These are phyloP conservation scores for Penicillium cataractarum DNA, from an alignment of 495 filamentous ascomycete genomes.

Conservation along the genomic window DNA sequence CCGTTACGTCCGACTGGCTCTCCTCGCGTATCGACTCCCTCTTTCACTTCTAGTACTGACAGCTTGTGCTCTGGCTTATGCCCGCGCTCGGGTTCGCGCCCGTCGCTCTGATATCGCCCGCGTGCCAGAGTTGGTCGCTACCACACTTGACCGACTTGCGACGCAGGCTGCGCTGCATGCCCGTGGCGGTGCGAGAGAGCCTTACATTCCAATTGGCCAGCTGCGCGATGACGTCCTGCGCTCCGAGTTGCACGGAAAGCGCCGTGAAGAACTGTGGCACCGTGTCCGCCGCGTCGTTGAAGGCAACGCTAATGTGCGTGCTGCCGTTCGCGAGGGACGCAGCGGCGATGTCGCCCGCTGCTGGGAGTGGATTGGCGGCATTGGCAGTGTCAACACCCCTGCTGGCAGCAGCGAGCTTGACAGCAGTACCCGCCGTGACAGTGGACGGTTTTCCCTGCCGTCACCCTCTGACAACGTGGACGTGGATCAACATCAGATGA, in stretches of 20 bases:
- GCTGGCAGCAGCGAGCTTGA: constrained; percentile 39
- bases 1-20: constrained; percentile 85
- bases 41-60: constrained; percentile 71
- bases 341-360: constrained; percentile 84
- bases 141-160: constrained; percentile 80
- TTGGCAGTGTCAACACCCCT: constrained; percentile 40
- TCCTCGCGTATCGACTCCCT: constrained; percentile 94
- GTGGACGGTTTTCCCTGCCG: constrained; percentile 42
- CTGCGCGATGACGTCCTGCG: constrained; percentile 89
- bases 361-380: constrained; percentile 96
- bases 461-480: constrained; percentile 26
- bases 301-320: constrained; percentile 88
- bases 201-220: constrained; percentile 83
- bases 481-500: constrained; percentile 43
- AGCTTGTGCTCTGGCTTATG: constrained; percentile 56
- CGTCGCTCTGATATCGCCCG: constrained; percentile 65
- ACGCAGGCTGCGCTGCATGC: constrained; percentile 77
- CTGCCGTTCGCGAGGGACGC: constrained; percentile 77
- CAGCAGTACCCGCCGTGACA: constrained; percentile 42
- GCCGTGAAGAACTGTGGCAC: constrained; percentile 79
- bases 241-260: constrained; percentile 72
- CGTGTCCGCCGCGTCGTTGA: constrained; percentile 83
- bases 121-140: constrained; percentile 77
- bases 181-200: constrained; percentile 66
- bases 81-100: constrained; percentile 56